These are phyloP conservation scores for Venturiaceae sp. DNA, from an alignment of 2,329 filamentous ascomycete genomes.

Conservation along the genomic window DNA sequence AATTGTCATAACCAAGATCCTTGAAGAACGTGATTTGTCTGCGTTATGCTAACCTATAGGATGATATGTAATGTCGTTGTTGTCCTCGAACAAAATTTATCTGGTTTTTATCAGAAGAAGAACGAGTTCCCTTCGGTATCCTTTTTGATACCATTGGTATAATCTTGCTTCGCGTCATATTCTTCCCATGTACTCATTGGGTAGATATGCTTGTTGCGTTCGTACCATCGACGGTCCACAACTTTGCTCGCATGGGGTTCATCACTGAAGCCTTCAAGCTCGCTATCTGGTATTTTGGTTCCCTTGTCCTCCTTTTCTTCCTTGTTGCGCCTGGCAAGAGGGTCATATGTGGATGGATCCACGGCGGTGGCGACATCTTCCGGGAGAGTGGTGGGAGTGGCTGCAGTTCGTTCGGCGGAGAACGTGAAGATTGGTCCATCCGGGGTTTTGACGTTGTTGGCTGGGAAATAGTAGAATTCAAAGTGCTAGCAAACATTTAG, in stretches of 20 bases:
- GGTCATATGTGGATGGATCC: constrained; percentile 27
- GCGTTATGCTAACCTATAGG: too few relatives aligned
- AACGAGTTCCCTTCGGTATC: constrained; percentile 88
- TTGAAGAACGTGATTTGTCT: too few relatives aligned
- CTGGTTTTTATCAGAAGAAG: constrained; percentile 55
- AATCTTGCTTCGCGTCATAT: constrained; percentile 84
- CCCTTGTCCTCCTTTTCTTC: constrained; percentile 24
- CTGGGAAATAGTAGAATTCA: constrained; percentile 93
- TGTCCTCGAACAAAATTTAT: too few relatives aligned
- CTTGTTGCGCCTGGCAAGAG: constrained; percentile 25
- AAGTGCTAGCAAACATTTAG: constrained; percentile 59
- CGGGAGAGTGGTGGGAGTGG: constrained; percentile 22
- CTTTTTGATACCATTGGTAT: constrained; percentile 64
- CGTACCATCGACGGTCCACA: constrained; percentile 93
- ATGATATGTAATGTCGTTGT: too few relatives aligned
- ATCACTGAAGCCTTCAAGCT: constrained; percentile 62
- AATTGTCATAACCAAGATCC: too few relatives aligned
- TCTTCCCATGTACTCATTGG: constrained; percentile 93
- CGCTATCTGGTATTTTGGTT: constrained; percentile 38
- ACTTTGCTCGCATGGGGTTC: constrained; percentile 83
- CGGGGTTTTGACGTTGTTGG: constrained; percentile 74
- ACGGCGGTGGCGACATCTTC: constrained; percentile 6
- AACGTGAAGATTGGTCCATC: constrained; percentile 73
- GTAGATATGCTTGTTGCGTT: constrained; percentile 96
- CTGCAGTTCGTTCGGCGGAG: constrained; percentile 38